Evolutionary conservation across 495 filamentous ascomycete species (phyloP), one percentile per base, ranked within the genome.

Genomic region (Thozetella sp.): DNA sequence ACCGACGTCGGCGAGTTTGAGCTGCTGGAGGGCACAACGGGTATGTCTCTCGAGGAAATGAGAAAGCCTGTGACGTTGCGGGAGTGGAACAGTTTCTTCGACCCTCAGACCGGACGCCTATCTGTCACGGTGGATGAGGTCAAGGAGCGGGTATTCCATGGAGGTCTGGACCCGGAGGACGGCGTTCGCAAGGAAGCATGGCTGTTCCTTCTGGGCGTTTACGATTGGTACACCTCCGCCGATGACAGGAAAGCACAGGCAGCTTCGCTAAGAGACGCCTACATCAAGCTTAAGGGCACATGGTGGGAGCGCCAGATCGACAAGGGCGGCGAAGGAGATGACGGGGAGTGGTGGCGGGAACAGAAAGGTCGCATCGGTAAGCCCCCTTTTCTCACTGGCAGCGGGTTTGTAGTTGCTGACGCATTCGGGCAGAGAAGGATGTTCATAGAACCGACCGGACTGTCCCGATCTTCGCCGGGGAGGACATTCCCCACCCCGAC

Each of bases 271-370:
- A 81, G 96, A 4, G 96, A 99, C 62, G 92, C 95, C 64, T 98
- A 97, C 64, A 89, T 98, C 54, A 89, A 93, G 53, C 77, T 99
- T 22, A 99, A 99, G 72, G 93, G 90, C 0, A 85, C 88, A 17
- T 99, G 95, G 95, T 99, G 95, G 95, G 93, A 98, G 66, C 85
- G 89, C 45, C 89, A 98, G 73, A 85, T 95, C 4, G 92, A 97
- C 59, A 85, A 89, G 9, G 88, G 87, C 37, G 88, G 88, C 4
- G 87, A 90, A 19, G 77, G 83, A 2, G 89, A 95, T 56, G 84
- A 93, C 60, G 87, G 87, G 34, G 95, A 99, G 57, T 94, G 92
- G 85, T 99, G 93, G 93, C 88, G 93, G 60, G 95, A 99, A 73
- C 96, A 99, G 64, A 90, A 89, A 68, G 89, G 87, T 57, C 83